These are phyloP conservation scores for Haplosporangium gracile DNA, from an alignment of 192 early-diverging fungal genomes.

Conservation along the genomic window DNA sequence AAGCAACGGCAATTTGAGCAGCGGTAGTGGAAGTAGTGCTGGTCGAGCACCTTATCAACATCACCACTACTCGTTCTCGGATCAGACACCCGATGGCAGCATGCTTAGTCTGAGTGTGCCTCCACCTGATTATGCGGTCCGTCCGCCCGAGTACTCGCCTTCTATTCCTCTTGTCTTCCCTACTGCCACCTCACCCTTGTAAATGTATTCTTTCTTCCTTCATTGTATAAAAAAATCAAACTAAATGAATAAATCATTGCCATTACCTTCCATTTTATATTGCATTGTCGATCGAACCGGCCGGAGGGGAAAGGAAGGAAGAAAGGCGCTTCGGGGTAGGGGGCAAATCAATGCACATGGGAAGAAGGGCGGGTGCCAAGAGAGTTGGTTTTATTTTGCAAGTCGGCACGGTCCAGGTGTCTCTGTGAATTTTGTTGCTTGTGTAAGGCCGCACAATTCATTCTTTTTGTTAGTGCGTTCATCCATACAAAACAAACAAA, in stretches of 20 bases:
- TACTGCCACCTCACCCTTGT: not conserved
- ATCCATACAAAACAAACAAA: not conserved
- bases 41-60: slow-evolving; percentile 1
- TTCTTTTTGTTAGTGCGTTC: too few species aligned
- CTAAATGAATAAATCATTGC: not conserved
- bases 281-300: not conserved
- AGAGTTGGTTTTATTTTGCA: not conserved
- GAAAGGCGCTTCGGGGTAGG: not conserved
- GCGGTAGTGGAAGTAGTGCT: not conserved
- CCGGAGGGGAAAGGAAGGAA: too few species aligned
- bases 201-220: not conserved
- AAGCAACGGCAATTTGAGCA: not conserved
- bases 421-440: not conserved
- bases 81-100: slow-evolving; percentile 27
- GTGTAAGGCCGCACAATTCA: not conserved
- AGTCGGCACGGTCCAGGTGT: slow-evolving; percentile 17
- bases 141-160: slow-evolving; percentile 26
- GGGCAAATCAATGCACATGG: not conserved
- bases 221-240: not conserved
- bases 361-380: not conserved
- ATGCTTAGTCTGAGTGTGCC: not conserved
- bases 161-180: not conserved
- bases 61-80: slow-evolving; percentile 29
- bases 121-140: slow-evolving; percentile 35
- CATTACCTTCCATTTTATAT: not conserved